Base-by-base conservation (phyloP, 2,329 filamentous ascomycete genomes). In the Neonectria magnoliae region DNA sequence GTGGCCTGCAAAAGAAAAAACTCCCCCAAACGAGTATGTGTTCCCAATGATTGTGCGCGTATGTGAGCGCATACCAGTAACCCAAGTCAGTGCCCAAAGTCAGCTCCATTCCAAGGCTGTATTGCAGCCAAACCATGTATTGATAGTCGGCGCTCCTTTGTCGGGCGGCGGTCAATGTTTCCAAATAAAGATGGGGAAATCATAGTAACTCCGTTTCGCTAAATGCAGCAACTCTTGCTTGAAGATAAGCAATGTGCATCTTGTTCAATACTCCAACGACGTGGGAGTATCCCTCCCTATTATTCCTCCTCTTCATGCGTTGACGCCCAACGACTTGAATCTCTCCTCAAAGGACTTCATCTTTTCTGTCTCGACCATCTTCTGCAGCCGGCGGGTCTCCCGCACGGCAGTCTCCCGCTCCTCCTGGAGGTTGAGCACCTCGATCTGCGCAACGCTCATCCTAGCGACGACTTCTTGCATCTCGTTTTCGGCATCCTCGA, bases 391-490 rank as follows among this genome's bases (percentile, higher is more conserved):
- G 72, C 88, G 85, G 62, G 92, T 94, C 77, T 91, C 87, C 55
- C 88, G 87, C 72, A 93, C 87, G 22, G 92, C 92, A 69, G 90
- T 88, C 74, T 96, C 93, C 72, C 88, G 86, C 78, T 91, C 88
- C 70, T 88, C 88, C 77, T 94, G 92, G 52, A 97, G 83, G 76
- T 93, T 91, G 73, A 92, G 88, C 50, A 96, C 93, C 79, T 94
- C 91, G 68, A 95, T 92, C 81, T 96, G 93, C 27, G 92, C 91
- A 71, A 85, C 83, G 80, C 92, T 94, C 90, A 97, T 95, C 72
- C 88, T 87, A 64, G 89, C 85, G 16, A 96, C 90, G 6, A 96
- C 92, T 75, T 93, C 90, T 74, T 93, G 89, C 91, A 96, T 94
- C 79, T 95, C 92, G 51, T 83, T 85, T 75, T 96, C 93, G 11